Percentiles rank a stretch among this genome's conserved stretches.
phyloP scores from a whole-genome alignment of 2,329 filamentous ascomycete genomes.

The Gliomastix tumulicola region DNA sequence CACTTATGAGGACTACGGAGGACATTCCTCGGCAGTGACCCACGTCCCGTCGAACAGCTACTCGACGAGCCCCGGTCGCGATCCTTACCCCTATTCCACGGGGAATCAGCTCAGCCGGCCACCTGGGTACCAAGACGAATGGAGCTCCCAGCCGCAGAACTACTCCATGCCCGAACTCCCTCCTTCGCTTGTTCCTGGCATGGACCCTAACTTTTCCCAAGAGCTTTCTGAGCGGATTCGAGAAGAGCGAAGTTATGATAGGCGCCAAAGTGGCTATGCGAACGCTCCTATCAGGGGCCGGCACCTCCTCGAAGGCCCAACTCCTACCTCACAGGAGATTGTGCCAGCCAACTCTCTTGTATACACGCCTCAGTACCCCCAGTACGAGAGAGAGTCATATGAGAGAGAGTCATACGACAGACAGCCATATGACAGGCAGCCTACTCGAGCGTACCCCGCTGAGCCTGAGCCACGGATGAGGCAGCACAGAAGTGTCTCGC shows the following conservation, averaged over 20 bases:
- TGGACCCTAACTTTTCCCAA: conserved; percentile 47
- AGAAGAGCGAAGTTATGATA: conserved; percentile 42
- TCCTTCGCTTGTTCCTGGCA: conserved; percentile 52
- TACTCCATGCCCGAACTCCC: conserved; percentile 44
- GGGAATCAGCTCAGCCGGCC: neutral
- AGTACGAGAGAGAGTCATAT: conserved; percentile 9
- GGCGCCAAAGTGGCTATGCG: conserved; percentile 31
- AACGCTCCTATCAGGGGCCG: conserved; percentile 33
- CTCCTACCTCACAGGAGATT: too few species aligned
- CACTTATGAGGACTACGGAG: conserved; percentile 1
- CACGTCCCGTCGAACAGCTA: neutral
- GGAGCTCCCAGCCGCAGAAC: conserved; percentile 11
- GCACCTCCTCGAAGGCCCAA: conserved; percentile 21
- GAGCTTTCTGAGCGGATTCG: conserved; percentile 53
- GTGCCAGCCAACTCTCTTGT: too few species aligned
- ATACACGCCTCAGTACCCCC: conserved; percentile 12
- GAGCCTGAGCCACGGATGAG: conserved; percentile 9
- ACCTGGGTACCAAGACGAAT: neutral
- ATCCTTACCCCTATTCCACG: conserved; percentile 1
- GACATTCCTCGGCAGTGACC: too few species aligned
- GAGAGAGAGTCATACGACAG: conserved; percentile 32
- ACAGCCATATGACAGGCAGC: conserved; percentile 13
- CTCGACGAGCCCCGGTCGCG: conserved; percentile 5
- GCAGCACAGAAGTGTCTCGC: conserved; percentile 17
- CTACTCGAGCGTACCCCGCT: conserved; percentile 25